phyloP scores from a whole-genome alignment of 1,284 basidiomycete species.

The Wallemia hederae region DNA sequence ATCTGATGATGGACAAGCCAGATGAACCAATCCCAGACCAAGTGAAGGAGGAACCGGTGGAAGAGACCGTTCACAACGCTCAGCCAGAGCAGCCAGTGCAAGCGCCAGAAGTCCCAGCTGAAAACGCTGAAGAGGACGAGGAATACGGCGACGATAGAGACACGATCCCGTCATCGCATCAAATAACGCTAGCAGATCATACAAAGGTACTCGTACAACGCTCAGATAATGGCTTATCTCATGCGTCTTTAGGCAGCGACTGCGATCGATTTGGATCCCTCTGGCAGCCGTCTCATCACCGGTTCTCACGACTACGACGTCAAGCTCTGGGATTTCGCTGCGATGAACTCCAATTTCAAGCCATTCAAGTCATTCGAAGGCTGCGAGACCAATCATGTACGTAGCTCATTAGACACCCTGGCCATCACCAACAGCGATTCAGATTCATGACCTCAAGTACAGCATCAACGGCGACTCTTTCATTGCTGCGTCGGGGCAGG shows the following conservation, averaged over 20 bases:
- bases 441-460: conserved; percentile 63
- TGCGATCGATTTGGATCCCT: conserved; percentile 65
- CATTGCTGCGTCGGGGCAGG: conserved; percentile 58
- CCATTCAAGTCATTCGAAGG: conserved; percentile 93
- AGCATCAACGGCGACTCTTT: conserved; percentile 59
- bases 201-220: conserved; percentile 26
- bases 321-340: conserved; percentile 97
- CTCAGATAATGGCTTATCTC: neutral
- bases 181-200: conserved; percentile 71
- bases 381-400: conserved; percentile 64
- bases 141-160: conserved; percentile 15
- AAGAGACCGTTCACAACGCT: no score
- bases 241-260: conserved; percentile 35
- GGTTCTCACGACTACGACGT: conserved; percentile 90
- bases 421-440: conserved; percentile 1
- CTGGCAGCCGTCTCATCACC: conserved; percentile 65
- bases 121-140: conserved; percentile 7
- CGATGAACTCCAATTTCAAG: conserved; percentile 57
- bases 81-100: no score
- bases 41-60: no score
- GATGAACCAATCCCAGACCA: no score
- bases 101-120: conserved; percentile 3
- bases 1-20: no score
- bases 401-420: conserved; percentile 13
- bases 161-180: conserved; percentile 27